Conservation (phyloP, 2,329 filamentous ascomycete genomes). For the Periconia macrospinosa region DNA sequence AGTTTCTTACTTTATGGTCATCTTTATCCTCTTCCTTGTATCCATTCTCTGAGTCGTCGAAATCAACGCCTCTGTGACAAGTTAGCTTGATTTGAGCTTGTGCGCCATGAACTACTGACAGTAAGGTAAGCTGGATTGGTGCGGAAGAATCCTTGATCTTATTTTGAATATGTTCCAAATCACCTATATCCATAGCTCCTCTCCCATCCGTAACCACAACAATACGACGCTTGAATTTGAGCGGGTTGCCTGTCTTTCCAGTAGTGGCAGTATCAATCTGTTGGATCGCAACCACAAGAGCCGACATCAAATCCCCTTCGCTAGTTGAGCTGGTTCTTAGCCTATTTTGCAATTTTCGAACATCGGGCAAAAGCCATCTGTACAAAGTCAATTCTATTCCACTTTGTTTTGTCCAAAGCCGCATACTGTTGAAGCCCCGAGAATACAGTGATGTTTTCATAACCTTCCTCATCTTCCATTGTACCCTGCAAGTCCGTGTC, state of each 20-base stretch:
- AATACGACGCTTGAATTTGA: conserved; percentile 55
- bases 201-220: conserved; percentile 83
- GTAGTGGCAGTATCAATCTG: conserved; percentile 88
- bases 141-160: conserved; percentile 63
- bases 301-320: conserved; percentile 80
- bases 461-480: conserved; percentile 68
- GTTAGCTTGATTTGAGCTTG: conserved; percentile 20
- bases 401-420: neutral
- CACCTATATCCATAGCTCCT: conserved; percentile 71
- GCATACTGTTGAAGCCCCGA: conserved; percentile 62
- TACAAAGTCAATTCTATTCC: conserved; percentile 5
- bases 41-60: conserved; percentile 87
- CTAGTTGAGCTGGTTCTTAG: conserved; percentile 70
- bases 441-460: conserved; percentile 79
- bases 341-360: conserved; percentile 64
- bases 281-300: conserved; percentile 80
- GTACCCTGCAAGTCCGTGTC: conserved; percentile 41
- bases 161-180: conserved; percentile 67
- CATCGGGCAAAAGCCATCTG: conserved; percentile 66
- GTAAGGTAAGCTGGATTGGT: conserved; percentile 74
- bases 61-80: conserved; percentile 75
- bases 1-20: conserved; percentile 61
- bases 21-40: conserved; percentile 91
- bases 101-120: conserved; percentile 59
- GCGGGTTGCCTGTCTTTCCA: conserved; percentile 58